These are phyloP conservation scores for Sedum album DNA, from an alignment of 164 flowering plant species.

Conservation along the genomic window DNA sequence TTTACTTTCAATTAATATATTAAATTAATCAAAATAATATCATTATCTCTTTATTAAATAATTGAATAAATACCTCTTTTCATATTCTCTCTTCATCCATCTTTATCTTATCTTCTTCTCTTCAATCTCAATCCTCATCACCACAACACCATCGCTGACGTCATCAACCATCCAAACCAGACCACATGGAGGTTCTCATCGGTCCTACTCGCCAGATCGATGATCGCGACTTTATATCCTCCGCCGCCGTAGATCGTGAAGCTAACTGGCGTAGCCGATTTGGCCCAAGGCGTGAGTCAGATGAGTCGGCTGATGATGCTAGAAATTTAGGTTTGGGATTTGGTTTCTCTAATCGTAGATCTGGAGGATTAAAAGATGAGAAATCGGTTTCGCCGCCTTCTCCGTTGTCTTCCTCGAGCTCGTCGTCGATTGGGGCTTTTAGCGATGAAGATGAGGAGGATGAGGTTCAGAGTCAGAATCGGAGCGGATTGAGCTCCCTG, in stretches of 20 bases:
- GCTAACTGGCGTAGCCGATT: neutral
- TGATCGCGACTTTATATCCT: conserved; percentile 11
- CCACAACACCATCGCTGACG: neutral
- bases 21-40: neutral
- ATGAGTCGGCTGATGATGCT: neutral
- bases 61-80: no score
- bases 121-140: neutral
- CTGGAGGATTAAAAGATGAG: no score
- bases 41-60: neutral
- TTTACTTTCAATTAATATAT: no score
- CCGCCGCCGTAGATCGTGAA: conserved; percentile 15
- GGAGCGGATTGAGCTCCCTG: conserved; percentile 26
- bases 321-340: no score
- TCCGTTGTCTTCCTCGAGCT: no score
- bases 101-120: conserved; percentile 1
- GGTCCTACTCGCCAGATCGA: conserved; percentile 26
- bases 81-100: neutral
- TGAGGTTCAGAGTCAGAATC: conserved; percentile 15
- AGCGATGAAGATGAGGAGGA: conserved; percentile 15
- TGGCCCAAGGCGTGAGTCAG: neutral
- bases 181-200: conserved; percentile 31
- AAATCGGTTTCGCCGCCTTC: no score
- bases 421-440: no score
- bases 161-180: neutral
- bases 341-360: no score